phyloP scores from a whole-genome alignment of 768 basidiomycete species.

The Tricholoma hemisulphureum region DNA sequence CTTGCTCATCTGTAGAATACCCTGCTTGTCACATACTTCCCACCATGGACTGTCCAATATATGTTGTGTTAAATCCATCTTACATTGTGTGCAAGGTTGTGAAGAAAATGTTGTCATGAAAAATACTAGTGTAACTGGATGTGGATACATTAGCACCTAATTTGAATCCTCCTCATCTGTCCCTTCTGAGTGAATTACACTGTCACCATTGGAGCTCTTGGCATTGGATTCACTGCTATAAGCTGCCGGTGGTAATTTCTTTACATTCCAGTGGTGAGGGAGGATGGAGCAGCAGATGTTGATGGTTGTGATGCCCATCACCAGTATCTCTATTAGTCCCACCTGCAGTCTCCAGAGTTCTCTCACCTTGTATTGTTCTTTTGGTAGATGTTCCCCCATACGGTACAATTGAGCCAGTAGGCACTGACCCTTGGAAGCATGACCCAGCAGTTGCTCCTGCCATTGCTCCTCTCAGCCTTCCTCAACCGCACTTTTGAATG shows the following conservation, averaged over 20 bases:
- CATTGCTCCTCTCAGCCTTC: not conserved
- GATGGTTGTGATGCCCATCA: not conserved
- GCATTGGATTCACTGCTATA: not conserved
- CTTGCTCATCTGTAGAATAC: not conserved
- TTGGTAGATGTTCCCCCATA: not conserved
- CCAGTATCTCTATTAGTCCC: conserved; percentile 3
- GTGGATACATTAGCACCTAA: not conserved
- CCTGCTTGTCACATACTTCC: not conserved
- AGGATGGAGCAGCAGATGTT: not conserved
- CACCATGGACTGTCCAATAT: not conserved
- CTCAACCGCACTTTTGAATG: not conserved
- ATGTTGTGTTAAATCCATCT: not conserved
- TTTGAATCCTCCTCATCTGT: not conserved
- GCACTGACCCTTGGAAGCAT: not conserved
- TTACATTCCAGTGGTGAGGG: not conserved
- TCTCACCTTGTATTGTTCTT: not conserved
- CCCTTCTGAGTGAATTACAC: not conserved
- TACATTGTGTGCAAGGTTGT: not conserved
- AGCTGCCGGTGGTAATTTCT: not conserved
- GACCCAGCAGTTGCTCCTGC: not conserved
- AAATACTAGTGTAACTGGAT: not conserved
- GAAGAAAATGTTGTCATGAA: not conserved
- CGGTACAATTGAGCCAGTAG: not conserved
- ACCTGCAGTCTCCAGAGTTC: conserved; percentile 4
- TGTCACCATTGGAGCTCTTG: not conserved